Evolutionary conservation across 2,329 filamentous ascomycete genomes (phyloP).

Genomic region (Sclerotinia trifoliorum): DNA sequence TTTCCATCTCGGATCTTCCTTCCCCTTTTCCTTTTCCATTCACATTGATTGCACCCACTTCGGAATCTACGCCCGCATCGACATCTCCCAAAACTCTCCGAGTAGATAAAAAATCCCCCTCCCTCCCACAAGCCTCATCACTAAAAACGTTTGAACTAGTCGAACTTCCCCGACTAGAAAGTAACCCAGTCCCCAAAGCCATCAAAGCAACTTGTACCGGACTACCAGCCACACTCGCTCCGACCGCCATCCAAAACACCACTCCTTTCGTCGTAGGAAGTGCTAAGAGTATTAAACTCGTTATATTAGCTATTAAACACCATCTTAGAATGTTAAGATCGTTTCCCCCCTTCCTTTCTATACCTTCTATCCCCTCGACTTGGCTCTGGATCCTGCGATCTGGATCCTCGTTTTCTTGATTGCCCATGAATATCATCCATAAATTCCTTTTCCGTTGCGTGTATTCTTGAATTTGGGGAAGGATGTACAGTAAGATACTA

Average conservation of each 20-base stretch:
- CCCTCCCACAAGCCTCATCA: neutral
- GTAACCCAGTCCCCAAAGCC: neutral
- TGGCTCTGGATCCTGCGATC: no score
- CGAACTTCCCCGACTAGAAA: neutral
- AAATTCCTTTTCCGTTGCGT: neutral
- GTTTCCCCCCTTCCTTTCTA: no score
- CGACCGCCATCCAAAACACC: neutral
- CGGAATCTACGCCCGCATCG: neutral
- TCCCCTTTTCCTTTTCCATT: neutral
- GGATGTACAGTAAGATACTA: neutral
- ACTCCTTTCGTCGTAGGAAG: neutral
- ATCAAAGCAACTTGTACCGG: constrained; percentile 5
- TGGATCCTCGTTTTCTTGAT: neutral
- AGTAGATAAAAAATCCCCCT: no score
- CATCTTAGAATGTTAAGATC: neutral
- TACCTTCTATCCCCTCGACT: neutral
- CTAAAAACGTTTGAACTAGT: neutral
- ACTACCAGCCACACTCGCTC: neutral
- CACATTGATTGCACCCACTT: neutral
- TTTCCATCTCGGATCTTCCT: neutral
- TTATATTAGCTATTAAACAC: neutral
- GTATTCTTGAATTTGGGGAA: neutral
- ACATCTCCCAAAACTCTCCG: neutral
- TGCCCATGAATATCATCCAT: neutral
- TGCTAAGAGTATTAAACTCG: constrained; percentile 1